Percentiles rank a stretch among this genome's conserved stretches.
phyloP scores from a whole-genome alignment of 2,329 filamentous ascomycete species.

The Paraphoma sp. region DNA sequence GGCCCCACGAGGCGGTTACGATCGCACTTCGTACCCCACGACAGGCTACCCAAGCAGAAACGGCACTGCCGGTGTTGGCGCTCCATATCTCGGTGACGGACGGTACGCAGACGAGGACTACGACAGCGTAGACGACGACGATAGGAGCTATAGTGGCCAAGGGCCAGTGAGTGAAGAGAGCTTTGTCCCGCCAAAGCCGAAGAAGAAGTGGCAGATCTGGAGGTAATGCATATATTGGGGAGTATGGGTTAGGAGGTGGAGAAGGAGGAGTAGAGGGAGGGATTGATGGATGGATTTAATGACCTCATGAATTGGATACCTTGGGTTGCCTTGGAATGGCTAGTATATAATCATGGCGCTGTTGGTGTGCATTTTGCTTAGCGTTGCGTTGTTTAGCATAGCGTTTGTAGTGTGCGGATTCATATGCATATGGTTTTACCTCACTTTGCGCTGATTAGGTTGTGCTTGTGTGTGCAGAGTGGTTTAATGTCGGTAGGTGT shows the following conservation, averaged over 20 bases:
- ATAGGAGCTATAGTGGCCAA: conserved; percentile 32
- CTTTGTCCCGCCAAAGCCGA: conserved; percentile 46
- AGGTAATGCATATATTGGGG: conserved; percentile 1
- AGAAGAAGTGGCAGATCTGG: conserved; percentile 50
- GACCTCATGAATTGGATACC: background rate
- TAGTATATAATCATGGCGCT: background rate
- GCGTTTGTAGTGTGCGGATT: background rate
- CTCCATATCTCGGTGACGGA: conserved; percentile 37
- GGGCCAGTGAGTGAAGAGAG: conserved; percentile 39
- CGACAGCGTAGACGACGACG: conserved; percentile 30
- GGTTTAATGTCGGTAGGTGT: too few species aligned
- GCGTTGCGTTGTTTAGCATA: background rate
- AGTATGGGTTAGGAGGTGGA: background rate
- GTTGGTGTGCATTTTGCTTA: background rate
- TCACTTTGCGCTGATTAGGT: too few species aligned
- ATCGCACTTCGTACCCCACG: conserved; percentile 27
- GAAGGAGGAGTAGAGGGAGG: too few species aligned
- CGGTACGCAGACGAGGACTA: conserved; percentile 41
- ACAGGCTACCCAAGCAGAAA: conserved; percentile 20
- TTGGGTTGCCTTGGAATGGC: background rate
- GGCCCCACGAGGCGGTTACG: conserved; percentile 25
- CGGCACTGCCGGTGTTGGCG: conserved; percentile 37
- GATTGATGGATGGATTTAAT: background rate
- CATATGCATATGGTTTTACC: background rate
- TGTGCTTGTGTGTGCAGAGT: too few species aligned